These are phyloP conservation scores for Dioscorea zingiberensis DNA, from an alignment of 106 monocot species.

Conservation along the genomic window DNA sequence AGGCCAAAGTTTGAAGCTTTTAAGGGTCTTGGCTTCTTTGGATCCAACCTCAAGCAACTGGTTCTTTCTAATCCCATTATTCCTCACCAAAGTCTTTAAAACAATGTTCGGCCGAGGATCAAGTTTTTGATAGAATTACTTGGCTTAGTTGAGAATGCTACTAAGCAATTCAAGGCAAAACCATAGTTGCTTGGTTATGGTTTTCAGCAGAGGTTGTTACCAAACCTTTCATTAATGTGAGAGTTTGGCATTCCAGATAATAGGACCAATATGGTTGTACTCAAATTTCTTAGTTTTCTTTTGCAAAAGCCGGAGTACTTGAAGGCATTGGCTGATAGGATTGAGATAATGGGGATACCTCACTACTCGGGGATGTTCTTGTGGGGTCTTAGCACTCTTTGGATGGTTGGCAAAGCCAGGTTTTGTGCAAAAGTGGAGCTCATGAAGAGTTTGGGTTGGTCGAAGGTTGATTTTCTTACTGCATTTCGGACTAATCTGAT, in stretches of 20 bases:
- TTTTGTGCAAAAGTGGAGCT: slow-evolving; percentile 9
- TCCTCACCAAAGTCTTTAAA: not conserved
- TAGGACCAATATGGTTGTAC: no score
- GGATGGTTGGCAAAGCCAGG: not conserved
- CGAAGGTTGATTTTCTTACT: slow-evolving; percentile 2
- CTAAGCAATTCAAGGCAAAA: not conserved
- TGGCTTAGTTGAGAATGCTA: not conserved
- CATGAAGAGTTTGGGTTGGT: slow-evolving; percentile 17
- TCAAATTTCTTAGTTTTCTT: not conserved
- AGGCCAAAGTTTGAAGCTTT: slow-evolving; percentile 16
- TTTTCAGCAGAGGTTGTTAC: not conserved
- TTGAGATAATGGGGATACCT: not conserved
- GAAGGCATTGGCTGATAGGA: not conserved
- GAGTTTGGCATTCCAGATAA: not conserved
- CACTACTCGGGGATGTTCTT: slow-evolving; percentile 3
- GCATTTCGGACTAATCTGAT: slow-evolving; percentile 1
- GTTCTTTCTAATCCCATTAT: not conserved
- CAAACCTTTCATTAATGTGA: slow-evolving; percentile 3
- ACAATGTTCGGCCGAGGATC: not conserved
- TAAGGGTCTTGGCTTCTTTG: slow-evolving; percentile 12
- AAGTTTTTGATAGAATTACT: not conserved
- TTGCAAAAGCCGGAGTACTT: not conserved
- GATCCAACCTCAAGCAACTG: slow-evolving; percentile 6
- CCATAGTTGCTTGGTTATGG: not conserved
- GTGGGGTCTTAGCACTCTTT: not conserved